Evolutionary conservation across 2,329 filamentous ascomycete genomes (phyloP).

Genomic region (Zymoseptoria brevis): DNA sequence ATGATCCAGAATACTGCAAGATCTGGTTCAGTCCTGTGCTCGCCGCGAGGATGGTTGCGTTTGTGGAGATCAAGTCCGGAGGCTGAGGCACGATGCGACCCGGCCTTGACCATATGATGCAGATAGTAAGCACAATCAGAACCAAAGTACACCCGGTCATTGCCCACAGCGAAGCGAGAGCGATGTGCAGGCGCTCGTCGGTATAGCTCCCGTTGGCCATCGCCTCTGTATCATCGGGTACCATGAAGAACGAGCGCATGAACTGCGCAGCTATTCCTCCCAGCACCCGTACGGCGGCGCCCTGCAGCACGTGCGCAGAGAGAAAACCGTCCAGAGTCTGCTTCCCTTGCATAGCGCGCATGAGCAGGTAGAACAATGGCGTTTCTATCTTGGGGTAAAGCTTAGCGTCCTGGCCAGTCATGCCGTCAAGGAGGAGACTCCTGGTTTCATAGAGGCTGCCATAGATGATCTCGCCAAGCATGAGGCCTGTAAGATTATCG

Average conservation of each 20-base stretch:
- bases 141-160: not conserved
- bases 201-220: not conserved
- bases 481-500: not conserved
- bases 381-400: not conserved
- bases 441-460: not conserved
- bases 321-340: not conserved
- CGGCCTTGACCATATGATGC: not conserved
- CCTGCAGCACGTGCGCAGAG: not conserved
- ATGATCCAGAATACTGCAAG: not conserved
- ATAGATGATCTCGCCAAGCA: slow-evolving; percentile 1
- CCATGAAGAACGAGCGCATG: not conserved
- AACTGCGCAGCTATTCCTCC: not conserved
- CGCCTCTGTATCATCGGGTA: not conserved
- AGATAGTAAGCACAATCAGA: not conserved
- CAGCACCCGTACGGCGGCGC: not conserved
- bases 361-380: not conserved
- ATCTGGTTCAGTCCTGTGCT: not conserved
- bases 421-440: not conserved
- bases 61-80: not conserved
- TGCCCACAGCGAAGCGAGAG: not conserved
- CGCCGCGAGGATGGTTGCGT: slow-evolving; percentile 1
- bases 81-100: not conserved
- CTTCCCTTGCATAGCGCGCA: not conserved
- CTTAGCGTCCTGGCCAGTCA: not conserved
- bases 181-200: not conserved